A percentile compares a stretch with the other conserved stretches of the same genome.
These are phyloP conservation scores for Gymnopilus dilepis DNA, from an alignment of 768 basidiomycete species.

Conservation along the genomic window DNA sequence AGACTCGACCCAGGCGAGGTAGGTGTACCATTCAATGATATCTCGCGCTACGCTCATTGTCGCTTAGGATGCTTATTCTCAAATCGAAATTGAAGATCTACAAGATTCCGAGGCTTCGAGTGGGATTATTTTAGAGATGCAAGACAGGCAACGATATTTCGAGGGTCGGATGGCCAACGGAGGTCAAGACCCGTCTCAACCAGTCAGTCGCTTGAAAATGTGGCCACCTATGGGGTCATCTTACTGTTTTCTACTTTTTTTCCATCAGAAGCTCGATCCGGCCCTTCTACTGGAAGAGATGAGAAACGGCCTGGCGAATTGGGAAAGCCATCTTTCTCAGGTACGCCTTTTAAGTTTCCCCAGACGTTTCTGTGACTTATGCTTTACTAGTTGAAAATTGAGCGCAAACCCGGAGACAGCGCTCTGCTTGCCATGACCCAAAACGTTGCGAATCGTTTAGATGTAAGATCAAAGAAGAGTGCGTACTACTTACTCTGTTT, in stretches of 20 bases:
- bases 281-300: conserved; percentile 52
- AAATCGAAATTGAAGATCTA: conserved; percentile 88
- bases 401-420: conserved; percentile 68
- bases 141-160: conserved; percentile 83
- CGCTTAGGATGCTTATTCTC: conserved; percentile 42
- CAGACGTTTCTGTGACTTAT: background rate
- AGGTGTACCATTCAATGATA: conserved; percentile 15
- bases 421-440: conserved; percentile 79
- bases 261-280: conserved; percentile 50
- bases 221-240: background rate
- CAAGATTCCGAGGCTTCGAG: conserved; percentile 66
- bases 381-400: conserved; percentile 62
- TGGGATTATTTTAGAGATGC: conserved; percentile 86
- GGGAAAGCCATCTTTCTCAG: conserved; percentile 62
- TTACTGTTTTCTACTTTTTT: too few species aligned
- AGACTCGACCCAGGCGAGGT: conserved; percentile 54
- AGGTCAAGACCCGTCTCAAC: conserved; percentile 36
- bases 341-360: conserved; percentile 38
- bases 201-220: conserved; percentile 22
- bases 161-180: conserved; percentile 60
- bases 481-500: conserved; percentile 26
- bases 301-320: conserved; percentile 52
- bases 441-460: conserved; percentile 75
- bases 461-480: conserved; percentile 73
- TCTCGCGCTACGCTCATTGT: background rate